Evolutionary conservation across 75 land plant genomes (phyloP).

Genomic region (Cupressus sempervirens): DNA sequence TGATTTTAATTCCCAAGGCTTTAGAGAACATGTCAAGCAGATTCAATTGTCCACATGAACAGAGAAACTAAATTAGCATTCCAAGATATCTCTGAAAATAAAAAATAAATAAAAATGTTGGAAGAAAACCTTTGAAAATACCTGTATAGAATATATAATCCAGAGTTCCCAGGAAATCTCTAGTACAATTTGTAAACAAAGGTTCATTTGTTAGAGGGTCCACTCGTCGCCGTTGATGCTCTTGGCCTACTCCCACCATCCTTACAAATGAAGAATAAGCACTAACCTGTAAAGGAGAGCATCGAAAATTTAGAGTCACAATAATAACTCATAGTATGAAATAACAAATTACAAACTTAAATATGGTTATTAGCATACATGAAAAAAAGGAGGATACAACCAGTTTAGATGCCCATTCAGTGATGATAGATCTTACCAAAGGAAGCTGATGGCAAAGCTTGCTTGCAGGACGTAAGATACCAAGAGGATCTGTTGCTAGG

Average conservation of each 20-base stretch:
- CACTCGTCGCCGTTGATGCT: constrained; percentile 69
- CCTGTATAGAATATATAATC: constrained; percentile 98
- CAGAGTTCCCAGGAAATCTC: constrained; percentile 92
- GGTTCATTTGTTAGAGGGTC: constrained; percentile 85
- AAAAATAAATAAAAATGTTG: background rate
- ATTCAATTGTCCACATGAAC: background rate
- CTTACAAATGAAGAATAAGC: constrained; percentile 88
- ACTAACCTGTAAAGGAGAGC: constrained; percentile 55
- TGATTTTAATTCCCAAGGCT: background rate
- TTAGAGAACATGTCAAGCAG: background rate
- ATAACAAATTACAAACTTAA: background rate
- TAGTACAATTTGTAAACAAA: constrained; percentile 86
- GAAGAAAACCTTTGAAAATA: constrained; percentile 14
- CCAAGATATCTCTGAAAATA: background rate
- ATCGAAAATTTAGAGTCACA: background rate
- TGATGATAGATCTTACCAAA: constrained; percentile 44
- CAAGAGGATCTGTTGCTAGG: constrained; percentile 77
- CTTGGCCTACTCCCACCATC: constrained; percentile 29
- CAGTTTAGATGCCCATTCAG: background rate
- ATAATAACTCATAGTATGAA: background rate
- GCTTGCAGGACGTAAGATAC: constrained; percentile 72
- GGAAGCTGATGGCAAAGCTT: constrained; percentile 80
- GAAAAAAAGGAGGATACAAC: background rate
- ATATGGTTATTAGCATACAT: background rate
- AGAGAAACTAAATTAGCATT: background rate